Evolutionary conservation across 139 green algal species (phyloP), one percentile per base, ranked within the genome.

Genomic region (Deuterostichococcus epilithicus): DNA sequence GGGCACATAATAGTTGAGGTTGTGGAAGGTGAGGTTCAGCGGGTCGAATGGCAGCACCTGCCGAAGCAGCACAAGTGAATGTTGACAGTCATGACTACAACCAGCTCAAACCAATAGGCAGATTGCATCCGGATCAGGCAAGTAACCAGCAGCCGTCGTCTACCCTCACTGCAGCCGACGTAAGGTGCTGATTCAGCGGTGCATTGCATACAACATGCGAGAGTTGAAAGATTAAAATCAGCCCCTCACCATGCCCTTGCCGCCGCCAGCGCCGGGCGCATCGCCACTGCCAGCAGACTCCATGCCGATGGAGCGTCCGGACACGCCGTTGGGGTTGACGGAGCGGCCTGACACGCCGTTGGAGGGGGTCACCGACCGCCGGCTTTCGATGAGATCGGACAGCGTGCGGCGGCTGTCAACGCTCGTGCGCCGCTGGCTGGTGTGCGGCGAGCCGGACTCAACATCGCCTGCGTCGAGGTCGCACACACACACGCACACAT

Each of bases 1-100:
- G 34, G 58, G 47, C 35, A 83, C 79, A 35, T 71, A 83, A 69
- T 83, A 83, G 74, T 69, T 74, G 45, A 83, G 67, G 39, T 77
- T 10, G 38, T 74, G 68, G 58, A 83, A 83, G 68, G 79, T 80
- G 32, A 83, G 52, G 37, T 35, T 37, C 26, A 83, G 79, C 20
- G 79, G 79, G 25, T 67, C 37, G 65, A 83, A 83, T 8, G 79
- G 79, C 58, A 83, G 69, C n/a, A 80, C 52, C 52, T 63, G 52
- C 52, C 26, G 42, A 13, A 52, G 42, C 42, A 52, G 42, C 42
- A 52, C n/a, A n/a, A n/a, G n/a, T n/a, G n/a, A n/a, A n/a, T n/a
- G n/a, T n/a, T n/a, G n/a, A n/a, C n/a, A n/a, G n/a, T 52, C 13
- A 8, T 52, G 42, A 52, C 42, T 23, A 23, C 8, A 8, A 23